Percentiles rank a stretch among this genome's conserved stretches.
Evolutionary conservation across 208 protist species (phyloP).

Genomic region (Leishmania guyanensis): DNA sequence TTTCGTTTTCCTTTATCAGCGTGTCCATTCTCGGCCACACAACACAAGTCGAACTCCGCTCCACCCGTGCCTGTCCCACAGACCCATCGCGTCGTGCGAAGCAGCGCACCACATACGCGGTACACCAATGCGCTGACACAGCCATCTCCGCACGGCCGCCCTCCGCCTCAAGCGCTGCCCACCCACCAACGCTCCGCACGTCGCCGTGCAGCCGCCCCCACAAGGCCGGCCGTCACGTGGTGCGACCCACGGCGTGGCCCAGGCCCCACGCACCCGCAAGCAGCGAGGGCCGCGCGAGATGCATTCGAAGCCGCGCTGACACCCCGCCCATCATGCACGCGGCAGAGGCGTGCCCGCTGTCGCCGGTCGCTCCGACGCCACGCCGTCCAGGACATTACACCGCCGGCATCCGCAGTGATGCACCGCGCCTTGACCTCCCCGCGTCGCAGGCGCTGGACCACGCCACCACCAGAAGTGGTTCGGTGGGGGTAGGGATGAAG

Average conservation of each 20-base stretch:
- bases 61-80: neutral
- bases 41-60: neutral
- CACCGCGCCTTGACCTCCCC: too few species aligned
- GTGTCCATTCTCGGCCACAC: neutral
- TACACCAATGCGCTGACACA: neutral
- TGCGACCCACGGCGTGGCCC: too few species aligned
- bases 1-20: conserved; percentile 2
- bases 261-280: too few species aligned
- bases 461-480: neutral
- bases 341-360: too few species aligned
- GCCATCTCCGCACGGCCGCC: neutral
- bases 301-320: too few species aligned
- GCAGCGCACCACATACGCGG: neutral
- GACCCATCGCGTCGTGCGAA: neutral
- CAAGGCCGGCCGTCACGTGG: too few species aligned
- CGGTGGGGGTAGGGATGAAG: neutral
- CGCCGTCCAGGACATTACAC: too few species aligned
- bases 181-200: neutral
- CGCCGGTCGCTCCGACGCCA: too few species aligned
- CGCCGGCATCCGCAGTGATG: too few species aligned
- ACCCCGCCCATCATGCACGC: too few species aligned
- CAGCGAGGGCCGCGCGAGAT: too few species aligned
- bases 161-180: neutral
- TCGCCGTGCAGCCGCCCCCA: too few species aligned
- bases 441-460: neutral